Evolutionary conservation across 192 early-diverging fungal genomes (phyloP).

Genomic region (Backusella psychrophila): DNA sequence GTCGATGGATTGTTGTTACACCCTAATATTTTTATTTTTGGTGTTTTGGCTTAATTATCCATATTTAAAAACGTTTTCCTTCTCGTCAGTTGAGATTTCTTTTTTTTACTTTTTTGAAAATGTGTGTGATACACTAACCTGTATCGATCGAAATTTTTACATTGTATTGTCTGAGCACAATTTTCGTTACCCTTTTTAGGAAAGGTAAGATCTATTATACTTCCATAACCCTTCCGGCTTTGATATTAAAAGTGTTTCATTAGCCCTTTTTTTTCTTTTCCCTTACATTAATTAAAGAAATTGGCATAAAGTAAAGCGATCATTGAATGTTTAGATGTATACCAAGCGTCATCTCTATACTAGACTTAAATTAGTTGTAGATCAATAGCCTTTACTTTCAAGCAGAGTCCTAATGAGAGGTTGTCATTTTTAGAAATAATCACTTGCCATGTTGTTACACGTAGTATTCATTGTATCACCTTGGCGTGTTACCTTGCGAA

Average conservation of each 20-base stretch:
- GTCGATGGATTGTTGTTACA: not conserved
- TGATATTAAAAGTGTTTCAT: not conserved
- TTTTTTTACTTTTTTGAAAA: slow-evolving; percentile 3
- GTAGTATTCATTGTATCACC: no score
- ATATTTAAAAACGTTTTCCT: not conserved
- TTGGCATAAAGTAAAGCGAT: not conserved
- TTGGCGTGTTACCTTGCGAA: slow-evolving; percentile 4
- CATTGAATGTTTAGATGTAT: not conserved
- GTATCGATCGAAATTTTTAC: not conserved
- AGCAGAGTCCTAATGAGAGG: not conserved
- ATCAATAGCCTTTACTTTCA: not conserved
- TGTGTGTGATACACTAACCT: slow-evolving; percentile 3
- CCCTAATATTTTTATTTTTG: not conserved
- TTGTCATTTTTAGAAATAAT: not conserved
- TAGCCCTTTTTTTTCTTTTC: not conserved
- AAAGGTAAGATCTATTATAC: not conserved
- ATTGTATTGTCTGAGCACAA: not conserved
- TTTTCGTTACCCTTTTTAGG: not conserved
- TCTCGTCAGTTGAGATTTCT: not conserved
- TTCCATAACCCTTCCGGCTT: not conserved
- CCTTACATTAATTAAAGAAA: not conserved
- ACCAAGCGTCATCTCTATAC: not conserved
- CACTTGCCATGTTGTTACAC: not conserved
- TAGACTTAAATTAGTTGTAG: not conserved
- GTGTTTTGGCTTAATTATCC: not conserved